A percentile compares a stretch with the other conserved stretches of the same genome.
Conservation (phyloP, 2,329 filamentous ascomycete species). For the Venturia pyrina region DNA sequence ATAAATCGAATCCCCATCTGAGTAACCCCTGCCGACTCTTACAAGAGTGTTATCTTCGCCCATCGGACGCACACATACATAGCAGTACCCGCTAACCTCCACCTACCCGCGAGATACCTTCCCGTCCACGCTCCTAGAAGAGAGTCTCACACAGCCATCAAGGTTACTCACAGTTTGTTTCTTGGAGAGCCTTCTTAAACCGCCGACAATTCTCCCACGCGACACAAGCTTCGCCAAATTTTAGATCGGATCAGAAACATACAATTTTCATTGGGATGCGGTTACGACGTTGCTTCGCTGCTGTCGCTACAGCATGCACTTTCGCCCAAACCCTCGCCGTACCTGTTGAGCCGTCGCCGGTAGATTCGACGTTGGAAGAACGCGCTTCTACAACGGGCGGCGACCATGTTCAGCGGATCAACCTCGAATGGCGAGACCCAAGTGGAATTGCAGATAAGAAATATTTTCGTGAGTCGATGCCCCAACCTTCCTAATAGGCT, state of each 20-base stretch:
- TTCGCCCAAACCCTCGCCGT: constrained; percentile 1
- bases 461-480: constrained; percentile 27
- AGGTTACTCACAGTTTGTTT: not conserved
- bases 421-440: constrained; percentile 6
- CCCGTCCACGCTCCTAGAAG: not conserved
- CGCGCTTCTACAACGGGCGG: not conserved
- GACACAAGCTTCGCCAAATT: not conserved
- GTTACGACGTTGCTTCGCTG: not conserved
- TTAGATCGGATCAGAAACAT: not conserved
- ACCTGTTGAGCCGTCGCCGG: not conserved
- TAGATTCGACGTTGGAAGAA: not conserved
- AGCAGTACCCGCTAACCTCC: not conserved
- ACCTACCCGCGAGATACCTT: constrained; percentile 2
- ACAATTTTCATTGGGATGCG: not conserved
- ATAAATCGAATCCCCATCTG: not conserved
- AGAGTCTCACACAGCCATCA: not conserved
- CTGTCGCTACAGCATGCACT: constrained; percentile 2
- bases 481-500: not conserved
- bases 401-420: not conserved
- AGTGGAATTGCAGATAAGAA: constrained; percentile 18
- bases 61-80: not conserved
- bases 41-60: not conserved
- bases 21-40: not conserved
- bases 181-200: not conserved
- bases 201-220: not conserved